Evolutionary conservation across 768 basidiomycete species (phyloP).

Genomic region (Dioszegia hungarica): DNA sequence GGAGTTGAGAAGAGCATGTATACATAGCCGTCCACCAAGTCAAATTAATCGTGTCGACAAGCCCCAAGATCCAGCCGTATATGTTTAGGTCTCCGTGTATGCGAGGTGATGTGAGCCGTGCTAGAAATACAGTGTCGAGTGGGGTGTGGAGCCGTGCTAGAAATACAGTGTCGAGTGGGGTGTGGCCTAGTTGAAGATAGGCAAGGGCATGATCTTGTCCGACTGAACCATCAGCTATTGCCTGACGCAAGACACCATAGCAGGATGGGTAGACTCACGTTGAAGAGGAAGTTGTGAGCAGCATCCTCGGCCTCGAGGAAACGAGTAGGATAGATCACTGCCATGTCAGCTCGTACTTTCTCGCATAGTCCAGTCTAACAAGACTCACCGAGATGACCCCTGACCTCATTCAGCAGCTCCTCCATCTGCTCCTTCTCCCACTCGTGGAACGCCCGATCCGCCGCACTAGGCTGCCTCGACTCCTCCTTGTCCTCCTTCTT

Average conservation of each 20-base stretch:
- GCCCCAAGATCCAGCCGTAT: too few species aligned
- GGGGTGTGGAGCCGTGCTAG: too few species aligned
- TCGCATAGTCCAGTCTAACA: too few species aligned
- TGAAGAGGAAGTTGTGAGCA: slow-evolving; percentile 89
- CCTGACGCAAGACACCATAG: too few species aligned
- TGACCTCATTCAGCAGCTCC: slow-evolving; percentile 63
- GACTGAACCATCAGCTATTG: slow-evolving; percentile 44
- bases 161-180: too few species aligned
- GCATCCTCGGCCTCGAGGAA: slow-evolving; percentile 92
- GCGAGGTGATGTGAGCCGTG: too few species aligned
- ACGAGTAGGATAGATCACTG: slow-evolving; percentile 75
- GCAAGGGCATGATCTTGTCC: slow-evolving; percentile 54
- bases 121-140: too few species aligned
- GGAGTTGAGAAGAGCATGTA: too few species aligned
- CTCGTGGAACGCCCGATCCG: slow-evolving; percentile 69
- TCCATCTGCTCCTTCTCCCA: slow-evolving; percentile 91
- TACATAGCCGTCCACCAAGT: too few species aligned
- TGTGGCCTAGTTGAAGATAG: slow-evolving; percentile 48
- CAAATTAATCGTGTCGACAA: too few species aligned
- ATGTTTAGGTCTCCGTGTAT: too few species aligned
- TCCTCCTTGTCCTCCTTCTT: neutral
- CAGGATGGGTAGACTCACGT: too few species aligned
- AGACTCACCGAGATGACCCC: slow-evolving; percentile 77
- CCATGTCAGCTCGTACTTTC: neutral
- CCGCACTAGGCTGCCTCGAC: slow-evolving; percentile 37